These are phyloP conservation scores for Pilatotrama ljubarskyi DNA, from an alignment of 768 basidiomycete species.

Conservation along the genomic window DNA sequence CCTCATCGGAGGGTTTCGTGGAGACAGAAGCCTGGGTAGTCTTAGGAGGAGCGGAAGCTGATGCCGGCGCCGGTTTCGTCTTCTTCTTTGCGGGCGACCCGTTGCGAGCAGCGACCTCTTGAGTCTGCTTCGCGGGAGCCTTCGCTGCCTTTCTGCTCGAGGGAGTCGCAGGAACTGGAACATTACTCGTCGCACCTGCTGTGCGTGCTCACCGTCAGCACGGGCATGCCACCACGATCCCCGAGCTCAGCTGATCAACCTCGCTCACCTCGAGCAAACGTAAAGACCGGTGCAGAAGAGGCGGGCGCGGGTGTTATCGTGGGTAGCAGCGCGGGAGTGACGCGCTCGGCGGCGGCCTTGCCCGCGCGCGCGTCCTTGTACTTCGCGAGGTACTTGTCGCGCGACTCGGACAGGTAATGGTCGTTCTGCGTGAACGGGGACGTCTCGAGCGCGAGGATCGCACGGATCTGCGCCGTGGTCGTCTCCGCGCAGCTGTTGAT, in stretches of 20 bases:
- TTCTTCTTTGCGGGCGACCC: too few species aligned
- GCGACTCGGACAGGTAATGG: constrained; percentile 37
- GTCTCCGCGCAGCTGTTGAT: constrained; percentile 5
- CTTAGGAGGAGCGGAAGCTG: too few species aligned
- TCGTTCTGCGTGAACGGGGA: constrained; percentile 43
- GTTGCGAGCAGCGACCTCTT: too few species aligned
- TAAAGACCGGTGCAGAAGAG: not conserved
- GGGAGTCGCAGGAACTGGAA: too few species aligned
- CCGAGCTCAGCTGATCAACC: too few species aligned
- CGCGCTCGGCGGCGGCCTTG: not conserved
- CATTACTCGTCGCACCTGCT: too few species aligned
- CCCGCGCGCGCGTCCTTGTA: constrained; percentile 38
- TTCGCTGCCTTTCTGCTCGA: too few species aligned
- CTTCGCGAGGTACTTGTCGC: constrained; percentile 38
- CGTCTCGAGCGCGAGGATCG: constrained; percentile 21
- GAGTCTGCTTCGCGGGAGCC: too few species aligned
- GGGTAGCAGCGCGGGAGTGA: constrained; percentile 19
- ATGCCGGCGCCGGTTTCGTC: not conserved
- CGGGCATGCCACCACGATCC: too few species aligned
- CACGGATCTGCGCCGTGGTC: not conserved
- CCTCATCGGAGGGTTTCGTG: not conserved
- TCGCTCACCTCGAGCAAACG: not conserved
- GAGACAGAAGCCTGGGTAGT: too few species aligned
- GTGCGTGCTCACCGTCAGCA: too few species aligned
- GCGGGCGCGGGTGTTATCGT: not conserved